A percentile compares a stretch with the other conserved stretches of the same genome.
These are phyloP conservation scores for Globisporangium apiculatum DNA, from an alignment of 352 stramenopile species.

Conservation along the genomic window DNA sequence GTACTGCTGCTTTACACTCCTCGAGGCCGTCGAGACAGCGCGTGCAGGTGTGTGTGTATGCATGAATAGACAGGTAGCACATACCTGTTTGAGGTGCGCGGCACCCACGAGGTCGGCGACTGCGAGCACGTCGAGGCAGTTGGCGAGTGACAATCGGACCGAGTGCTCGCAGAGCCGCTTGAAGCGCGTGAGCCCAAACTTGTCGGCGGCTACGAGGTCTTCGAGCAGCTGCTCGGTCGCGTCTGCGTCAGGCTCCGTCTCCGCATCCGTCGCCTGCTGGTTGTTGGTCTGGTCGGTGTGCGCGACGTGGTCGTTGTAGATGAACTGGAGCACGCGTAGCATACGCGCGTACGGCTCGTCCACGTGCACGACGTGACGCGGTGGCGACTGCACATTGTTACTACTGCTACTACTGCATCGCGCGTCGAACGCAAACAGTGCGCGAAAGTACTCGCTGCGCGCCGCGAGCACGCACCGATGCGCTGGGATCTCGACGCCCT, in stretches of 20 bases:
- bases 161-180: slow-evolving; percentile 59
- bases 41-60: no score
- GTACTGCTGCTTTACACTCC: neutral
- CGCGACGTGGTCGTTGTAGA: slow-evolving; percentile 53
- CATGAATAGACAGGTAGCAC: neutral
- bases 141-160: slow-evolving; percentile 28
- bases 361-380: slow-evolving; percentile 25
- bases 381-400: neutral
- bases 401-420: slow-evolving; percentile 2
- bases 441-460: slow-evolving; percentile 67
- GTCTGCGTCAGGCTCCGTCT: slow-evolving; percentile 5
- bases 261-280: neutral
- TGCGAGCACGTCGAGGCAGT: slow-evolving; percentile 55
- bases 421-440: slow-evolving; percentile 31
- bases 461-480: slow-evolving; percentile 58
- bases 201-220: slow-evolving; percentile 63
- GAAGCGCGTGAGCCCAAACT: slow-evolving; percentile 63
- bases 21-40: neutral
- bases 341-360: slow-evolving; percentile 47
- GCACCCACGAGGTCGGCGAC: slow-evolving; percentile 56
- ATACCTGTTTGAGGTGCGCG: slow-evolving; percentile 42
- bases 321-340: slow-evolving; percentile 58
- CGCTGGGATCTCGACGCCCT: slow-evolving; percentile 31
- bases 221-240: slow-evolving; percentile 47
- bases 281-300: slow-evolving; percentile 1